A percentile compares a stretch with the other conserved stretches of the same genome.
phyloP scores from a whole-genome alignment of 2,329 filamentous ascomycete genomes.

The Calonectria naviculata region DNA sequence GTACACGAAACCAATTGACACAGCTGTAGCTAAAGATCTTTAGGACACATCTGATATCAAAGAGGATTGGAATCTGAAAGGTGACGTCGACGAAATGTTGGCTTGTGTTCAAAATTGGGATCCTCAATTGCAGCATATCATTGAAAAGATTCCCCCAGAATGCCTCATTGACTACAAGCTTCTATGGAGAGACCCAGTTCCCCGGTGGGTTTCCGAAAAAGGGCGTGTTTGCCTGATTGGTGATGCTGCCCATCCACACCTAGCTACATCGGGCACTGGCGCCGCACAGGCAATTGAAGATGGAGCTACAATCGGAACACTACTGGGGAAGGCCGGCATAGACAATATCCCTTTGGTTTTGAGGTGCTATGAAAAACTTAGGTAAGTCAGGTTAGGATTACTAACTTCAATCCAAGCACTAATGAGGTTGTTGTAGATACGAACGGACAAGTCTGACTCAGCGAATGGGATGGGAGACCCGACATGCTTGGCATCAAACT shows the following conservation, averaged over 20 bases:
- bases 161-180: conserved; percentile 18
- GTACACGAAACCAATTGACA: neutral
- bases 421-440: neutral
- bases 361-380: conserved; percentile 6
- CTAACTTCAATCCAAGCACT: neutral
- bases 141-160: conserved; percentile 3
- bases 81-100: neutral
- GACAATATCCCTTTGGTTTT: neutral
- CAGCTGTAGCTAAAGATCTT: neutral
- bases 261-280: conserved; percentile 13
- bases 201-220: neutral
- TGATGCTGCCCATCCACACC: conserved; percentile 11
- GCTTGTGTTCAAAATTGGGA: conserved; percentile 9
- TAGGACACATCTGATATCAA: neutral
- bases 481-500: conserved; percentile 7
- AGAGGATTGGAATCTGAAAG: conserved; percentile 12
- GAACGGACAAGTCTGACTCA: conserved; percentile 1
- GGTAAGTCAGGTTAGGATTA: neutral
- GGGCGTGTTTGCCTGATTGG: conserved; percentile 11
- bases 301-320: neutral
- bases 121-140: neutral
- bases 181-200: conserved; percentile 11
- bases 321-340: neutral
- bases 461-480: conserved; percentile 9
- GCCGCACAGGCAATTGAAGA: conserved; percentile 13